These are phyloP conservation scores for Tricholoma matsutake DNA, from an alignment of 768 basidiomycete species.

Conservation along the genomic window DNA sequence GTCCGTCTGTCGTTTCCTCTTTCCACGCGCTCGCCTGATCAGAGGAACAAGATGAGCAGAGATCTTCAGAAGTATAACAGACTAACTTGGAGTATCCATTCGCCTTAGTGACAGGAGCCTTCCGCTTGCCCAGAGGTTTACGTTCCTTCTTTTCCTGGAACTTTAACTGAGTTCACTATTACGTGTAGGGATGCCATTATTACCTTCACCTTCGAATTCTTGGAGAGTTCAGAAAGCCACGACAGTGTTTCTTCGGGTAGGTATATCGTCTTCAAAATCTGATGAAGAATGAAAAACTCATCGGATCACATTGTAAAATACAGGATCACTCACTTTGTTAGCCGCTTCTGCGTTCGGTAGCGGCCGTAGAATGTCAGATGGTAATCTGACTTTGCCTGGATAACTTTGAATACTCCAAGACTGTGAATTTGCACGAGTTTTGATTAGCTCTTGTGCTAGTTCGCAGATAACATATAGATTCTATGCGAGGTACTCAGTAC, in stretches of 20 bases:
- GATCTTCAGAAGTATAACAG: not conserved
- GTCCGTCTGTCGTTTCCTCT: slow-evolving; percentile 31
- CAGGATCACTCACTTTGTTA: slow-evolving; percentile 45
- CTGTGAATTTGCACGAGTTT: slow-evolving; percentile 56
- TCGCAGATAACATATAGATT: slow-evolving; percentile 87
- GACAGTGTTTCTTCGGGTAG: slow-evolving; percentile 55
- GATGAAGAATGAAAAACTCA: not conserved
- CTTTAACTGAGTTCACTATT: not conserved
- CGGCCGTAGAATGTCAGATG: slow-evolving; percentile 75
- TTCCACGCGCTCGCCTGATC: slow-evolving; percentile 34
- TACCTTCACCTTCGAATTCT: slow-evolving; percentile 34
- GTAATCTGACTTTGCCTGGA: slow-evolving; percentile 78
- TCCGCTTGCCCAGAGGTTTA: slow-evolving; percentile 52
- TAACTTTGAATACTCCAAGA: slow-evolving; percentile 78
- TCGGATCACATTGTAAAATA: not conserved
- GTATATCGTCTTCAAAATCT: slow-evolving; percentile 71
- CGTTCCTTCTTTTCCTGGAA: slow-evolving; percentile 46
- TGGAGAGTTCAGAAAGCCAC: slow-evolving; percentile 54
- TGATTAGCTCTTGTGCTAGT: slow-evolving; percentile 85
- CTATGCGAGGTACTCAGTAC: slow-evolving; percentile 40
- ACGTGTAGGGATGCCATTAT: slow-evolving; percentile 11
- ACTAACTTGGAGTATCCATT: slow-evolving; percentile 51
- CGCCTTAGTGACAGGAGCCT: slow-evolving; percentile 41
- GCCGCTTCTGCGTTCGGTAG: slow-evolving; percentile 64
- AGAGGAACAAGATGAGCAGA: slow-evolving; percentile 5